Evolutionary conservation across 2,329 filamentous ascomycete genomes (phyloP).

Genomic region (Claviceps pazoutovae): DNA sequence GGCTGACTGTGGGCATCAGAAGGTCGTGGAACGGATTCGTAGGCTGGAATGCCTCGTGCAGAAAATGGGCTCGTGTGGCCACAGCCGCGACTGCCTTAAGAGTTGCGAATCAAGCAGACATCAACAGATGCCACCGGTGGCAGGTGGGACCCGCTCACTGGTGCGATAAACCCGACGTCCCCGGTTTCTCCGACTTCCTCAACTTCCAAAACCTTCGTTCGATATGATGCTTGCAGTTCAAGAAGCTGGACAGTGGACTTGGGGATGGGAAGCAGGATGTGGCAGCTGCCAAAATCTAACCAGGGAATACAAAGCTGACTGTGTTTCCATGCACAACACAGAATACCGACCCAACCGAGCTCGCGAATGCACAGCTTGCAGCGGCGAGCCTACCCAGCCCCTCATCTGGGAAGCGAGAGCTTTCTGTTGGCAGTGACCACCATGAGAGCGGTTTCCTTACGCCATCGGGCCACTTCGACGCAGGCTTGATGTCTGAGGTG

Average conservation of each 20-base stretch:
- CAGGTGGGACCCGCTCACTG: background rate
- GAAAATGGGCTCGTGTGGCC: background rate
- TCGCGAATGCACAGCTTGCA: background rate
- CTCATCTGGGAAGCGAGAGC: background rate
- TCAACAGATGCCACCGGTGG: background rate
- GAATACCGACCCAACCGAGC: background rate
- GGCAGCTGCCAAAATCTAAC: background rate
- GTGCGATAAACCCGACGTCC: background rate
- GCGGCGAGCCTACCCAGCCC: background rate
- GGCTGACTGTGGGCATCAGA: background rate
- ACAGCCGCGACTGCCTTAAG: background rate
- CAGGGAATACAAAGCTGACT: background rate
- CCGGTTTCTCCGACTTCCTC: too few relatives aligned
- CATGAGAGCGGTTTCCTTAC: background rate
- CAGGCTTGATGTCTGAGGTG: background rate
- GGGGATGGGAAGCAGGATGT: background rate
- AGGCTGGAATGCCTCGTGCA: constrained; percentile 6
- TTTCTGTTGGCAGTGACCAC: background rate
- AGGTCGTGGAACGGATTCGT: constrained; percentile 5
- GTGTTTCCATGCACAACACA: background rate
- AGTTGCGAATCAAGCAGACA: background rate
- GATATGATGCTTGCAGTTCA: background rate
- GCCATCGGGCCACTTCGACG: background rate
- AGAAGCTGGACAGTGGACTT: too few relatives aligned
- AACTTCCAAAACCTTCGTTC: too few relatives aligned